Conservation (phyloP, 345 rosid genomes). For the Sisymbrium altissimum region DNA sequence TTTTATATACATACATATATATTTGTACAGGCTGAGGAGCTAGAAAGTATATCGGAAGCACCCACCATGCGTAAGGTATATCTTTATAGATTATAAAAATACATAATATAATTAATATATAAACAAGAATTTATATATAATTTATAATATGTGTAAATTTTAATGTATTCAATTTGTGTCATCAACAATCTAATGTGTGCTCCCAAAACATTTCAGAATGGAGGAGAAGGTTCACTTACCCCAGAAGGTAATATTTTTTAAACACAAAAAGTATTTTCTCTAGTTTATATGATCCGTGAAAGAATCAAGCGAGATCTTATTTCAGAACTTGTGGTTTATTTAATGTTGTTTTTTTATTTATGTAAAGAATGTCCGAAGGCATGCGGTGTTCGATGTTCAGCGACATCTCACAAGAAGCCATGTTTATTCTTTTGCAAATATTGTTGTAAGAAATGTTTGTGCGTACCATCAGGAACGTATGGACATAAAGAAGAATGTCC, state of each 20-base stretch:
- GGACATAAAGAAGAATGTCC: conserved; percentile 47
- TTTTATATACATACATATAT: background rate
- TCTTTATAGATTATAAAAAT: background rate
- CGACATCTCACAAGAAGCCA: conserved; percentile 20
- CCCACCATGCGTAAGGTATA: background rate
- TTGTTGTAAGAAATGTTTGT: conserved; percentile 41
- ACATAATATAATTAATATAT: background rate
- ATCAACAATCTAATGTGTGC: background rate
- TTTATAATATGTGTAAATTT: background rate
- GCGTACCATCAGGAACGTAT: conserved; percentile 44
- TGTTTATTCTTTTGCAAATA: conserved; percentile 35
- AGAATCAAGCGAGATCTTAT: background rate
- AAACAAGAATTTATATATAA: background rate
- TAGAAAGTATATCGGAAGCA: background rate
- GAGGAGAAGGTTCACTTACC: conserved; percentile 24
- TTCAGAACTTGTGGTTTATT: background rate
- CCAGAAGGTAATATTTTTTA: background rate
- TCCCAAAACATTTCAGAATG: background rate
- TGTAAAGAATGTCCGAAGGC: conserved; percentile 27
- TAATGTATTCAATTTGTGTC: background rate
- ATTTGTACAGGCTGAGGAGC: conserved; percentile 4
- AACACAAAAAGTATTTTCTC: too few species aligned
- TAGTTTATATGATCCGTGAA: too few species aligned
- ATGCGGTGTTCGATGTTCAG: conserved; percentile 30
- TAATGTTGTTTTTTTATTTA: background rate